Evolutionary conservation across 192 early-diverging fungal species (phyloP).

Genomic region (Neocallimastix lanati): DNA sequence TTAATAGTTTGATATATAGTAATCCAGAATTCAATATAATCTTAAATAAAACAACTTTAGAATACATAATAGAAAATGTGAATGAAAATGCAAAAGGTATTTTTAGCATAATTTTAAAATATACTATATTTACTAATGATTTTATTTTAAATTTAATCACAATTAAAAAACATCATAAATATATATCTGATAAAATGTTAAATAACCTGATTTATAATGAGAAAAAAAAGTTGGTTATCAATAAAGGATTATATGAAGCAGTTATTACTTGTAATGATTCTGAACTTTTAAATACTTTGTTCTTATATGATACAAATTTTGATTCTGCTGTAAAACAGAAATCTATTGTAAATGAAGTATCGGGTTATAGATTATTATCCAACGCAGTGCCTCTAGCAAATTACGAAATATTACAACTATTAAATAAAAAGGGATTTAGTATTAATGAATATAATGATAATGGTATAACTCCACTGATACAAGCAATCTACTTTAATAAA

Average conservation of each 20-base stretch:
- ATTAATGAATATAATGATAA: neutral
- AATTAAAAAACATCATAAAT: neutral
- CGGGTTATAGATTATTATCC: neutral
- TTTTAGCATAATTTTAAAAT: neutral
- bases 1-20: neutral
- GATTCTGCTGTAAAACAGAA: neutral
- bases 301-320: neutral
- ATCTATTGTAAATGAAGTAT: neutral
- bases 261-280: neutral
- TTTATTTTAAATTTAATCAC: neutral
- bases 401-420: neutral
- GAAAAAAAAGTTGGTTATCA: neutral
- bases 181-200: neutral
- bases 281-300: neutral
- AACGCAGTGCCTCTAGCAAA: neutral
- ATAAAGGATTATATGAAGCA: neutral
- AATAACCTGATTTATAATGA: neutral
- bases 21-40: too few species aligned
- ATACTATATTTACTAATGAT: neutral
- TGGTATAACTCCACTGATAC: neutral
- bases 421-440: neutral
- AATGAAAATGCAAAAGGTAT: neutral
- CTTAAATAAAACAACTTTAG: neutral
- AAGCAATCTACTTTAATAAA: neutral
- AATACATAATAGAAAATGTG: neutral